A percentile compares a stretch with the other conserved stretches of the same genome.
Conservation (phyloP, 192 early-diverging fungal genomes). For the Podila verticillata region DNA sequence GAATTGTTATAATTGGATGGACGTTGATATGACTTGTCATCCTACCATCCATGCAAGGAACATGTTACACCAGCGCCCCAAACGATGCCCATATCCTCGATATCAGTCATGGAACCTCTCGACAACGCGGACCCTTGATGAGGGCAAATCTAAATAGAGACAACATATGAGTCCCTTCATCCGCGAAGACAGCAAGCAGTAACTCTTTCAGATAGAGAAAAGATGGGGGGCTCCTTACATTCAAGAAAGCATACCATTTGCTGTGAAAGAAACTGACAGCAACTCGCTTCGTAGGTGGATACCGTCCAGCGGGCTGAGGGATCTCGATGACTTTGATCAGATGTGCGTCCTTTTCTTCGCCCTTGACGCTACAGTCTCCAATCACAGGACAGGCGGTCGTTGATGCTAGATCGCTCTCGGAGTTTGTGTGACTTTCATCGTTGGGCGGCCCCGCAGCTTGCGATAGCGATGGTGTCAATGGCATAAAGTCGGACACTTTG, state of each 20-base stretch:
- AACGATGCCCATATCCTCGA: slow-evolving; percentile 50
- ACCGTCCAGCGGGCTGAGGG: slow-evolving; percentile 39
- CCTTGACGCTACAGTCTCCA: not conserved
- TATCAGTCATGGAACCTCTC: slow-evolving; percentile 39
- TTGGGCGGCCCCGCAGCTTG: too few relatives aligned
- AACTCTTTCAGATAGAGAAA: not conserved
- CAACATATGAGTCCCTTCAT: too few relatives aligned
- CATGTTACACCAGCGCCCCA: slow-evolving; percentile 45
- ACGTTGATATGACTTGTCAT: not conserved
- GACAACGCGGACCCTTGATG: slow-evolving; percentile 45
- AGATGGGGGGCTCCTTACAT: slow-evolving; percentile 20
- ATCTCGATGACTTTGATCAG: slow-evolving; percentile 46
- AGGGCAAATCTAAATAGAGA: slow-evolving; percentile 28
- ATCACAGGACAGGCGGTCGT: not conserved
- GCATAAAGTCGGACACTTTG: slow-evolving; percentile 25
- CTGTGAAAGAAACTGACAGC: slow-evolving; percentile 36
- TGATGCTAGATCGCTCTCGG: not conserved
- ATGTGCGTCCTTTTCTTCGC: not conserved
- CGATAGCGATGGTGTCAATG: not conserved
- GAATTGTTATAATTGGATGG: not conserved
- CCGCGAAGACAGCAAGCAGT: too few relatives aligned
- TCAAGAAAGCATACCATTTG: slow-evolving; percentile 50
- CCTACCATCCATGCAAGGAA: slow-evolving; percentile 40
- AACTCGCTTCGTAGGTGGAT: slow-evolving; percentile 36
- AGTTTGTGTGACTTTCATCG: too few relatives aligned